Evolutionary conservation across 2,329 filamentous ascomycete species (phyloP), one percentile per base, ranked within the genome.

Genomic region (Geoglossum cookeanum): DNA sequence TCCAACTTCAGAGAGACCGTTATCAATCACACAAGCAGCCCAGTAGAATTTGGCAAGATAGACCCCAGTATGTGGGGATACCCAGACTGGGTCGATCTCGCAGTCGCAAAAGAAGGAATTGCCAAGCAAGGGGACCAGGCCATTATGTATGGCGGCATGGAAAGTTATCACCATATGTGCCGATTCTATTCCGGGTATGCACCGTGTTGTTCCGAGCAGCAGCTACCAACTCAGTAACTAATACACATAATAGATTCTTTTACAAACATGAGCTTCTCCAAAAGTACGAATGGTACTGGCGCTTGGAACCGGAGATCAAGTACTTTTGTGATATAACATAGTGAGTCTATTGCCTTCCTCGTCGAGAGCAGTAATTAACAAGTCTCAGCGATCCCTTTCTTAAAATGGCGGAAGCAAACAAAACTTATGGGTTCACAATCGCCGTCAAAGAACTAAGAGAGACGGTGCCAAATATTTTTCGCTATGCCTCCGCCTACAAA

Each of bases 281-380:
- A 67, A 97, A 97, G 71, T 98, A 97, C 72, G 89, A 97, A 68
- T 98, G 92, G 92, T 98, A 98, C 75, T 98, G 92, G 92, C 88
- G 92, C 61, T 76, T 98, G 64, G 92, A 98, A 77, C 92, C 92
- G 62, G 92, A 98, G 72, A 97, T 98, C 79, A 96, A 91, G 74
- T 98, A 97, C 74, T 98, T 98, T 74, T 98, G 92, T 71, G 92
- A 98, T 68, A 97, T 98, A 64, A 98, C 92, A 62, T 98, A 98
- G 87, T 91, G 81, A 61, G 81, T 65, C 30, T 3, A 63, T 33
- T 37, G 29, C 11, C 51, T n/a, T 3, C 42, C n/a, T 8, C 32
- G 29, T 11, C 7, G 17, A 33, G n/a, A 35, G 22, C 58, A 61
- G 55, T 69, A 74, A 75, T 64, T 48, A 37, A 13, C 17, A 15